A percentile compares a stretch with the other conserved stretches of the same genome.
Conservation (phyloP, 345 rosid genomes). For the Citrus medica region DNA sequence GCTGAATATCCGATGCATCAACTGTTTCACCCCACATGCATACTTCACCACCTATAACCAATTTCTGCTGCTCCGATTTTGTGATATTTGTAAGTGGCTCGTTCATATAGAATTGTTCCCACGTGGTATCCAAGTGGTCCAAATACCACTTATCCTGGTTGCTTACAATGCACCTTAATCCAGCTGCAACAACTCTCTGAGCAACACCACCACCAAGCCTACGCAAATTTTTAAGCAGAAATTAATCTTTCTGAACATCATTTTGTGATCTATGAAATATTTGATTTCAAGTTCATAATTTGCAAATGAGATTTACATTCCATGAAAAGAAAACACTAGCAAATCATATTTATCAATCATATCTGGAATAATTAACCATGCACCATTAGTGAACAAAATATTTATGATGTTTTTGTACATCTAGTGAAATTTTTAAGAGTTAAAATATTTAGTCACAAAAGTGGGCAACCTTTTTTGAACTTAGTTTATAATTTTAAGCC, state of each 20-base stretch:
- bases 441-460: background rate
- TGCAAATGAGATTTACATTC: background rate
- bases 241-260: background rate
- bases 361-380: background rate
- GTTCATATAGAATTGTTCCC: constrained; percentile 55
- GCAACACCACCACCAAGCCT: constrained; percentile 76
- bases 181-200: constrained; percentile 49
- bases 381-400: background rate
- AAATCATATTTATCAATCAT: background rate
- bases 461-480: background rate
- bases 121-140: constrained; percentile 54
- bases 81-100: constrained; percentile 56
- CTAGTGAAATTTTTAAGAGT: background rate
- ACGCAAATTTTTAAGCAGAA: constrained; percentile 9
- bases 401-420: too few species aligned
- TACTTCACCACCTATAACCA: constrained; percentile 75
- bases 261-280: background rate
- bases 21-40: constrained; percentile 77
- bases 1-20: constrained; percentile 62
- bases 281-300: background rate
- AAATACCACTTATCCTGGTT: constrained; percentile 78
- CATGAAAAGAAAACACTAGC: background rate
- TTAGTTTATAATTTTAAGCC: background rate
- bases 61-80: constrained; percentile 36
- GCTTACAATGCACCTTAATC: constrained; percentile 71